A percentile compares a stretch with the other conserved stretches of the same genome.
phyloP scores from a whole-genome alignment of 176 grass and related monocot species.

The Cenchrus purpureus region DNA sequence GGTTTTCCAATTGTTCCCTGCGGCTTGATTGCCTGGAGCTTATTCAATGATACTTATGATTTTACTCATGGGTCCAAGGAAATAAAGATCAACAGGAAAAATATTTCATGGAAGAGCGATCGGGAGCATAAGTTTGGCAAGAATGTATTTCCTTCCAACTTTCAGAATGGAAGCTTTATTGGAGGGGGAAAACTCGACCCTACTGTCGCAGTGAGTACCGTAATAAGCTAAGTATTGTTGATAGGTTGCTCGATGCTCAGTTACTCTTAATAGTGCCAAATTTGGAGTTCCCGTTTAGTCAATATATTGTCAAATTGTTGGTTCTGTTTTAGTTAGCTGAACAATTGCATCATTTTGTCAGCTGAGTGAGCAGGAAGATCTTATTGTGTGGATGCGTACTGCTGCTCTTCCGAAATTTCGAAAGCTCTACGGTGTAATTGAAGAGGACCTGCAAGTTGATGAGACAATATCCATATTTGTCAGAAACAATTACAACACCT shows the following conservation, averaged over 20 bases:
- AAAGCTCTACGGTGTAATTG: conserved; percentile 88
- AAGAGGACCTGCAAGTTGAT: conserved; percentile 66
- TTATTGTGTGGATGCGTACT: conserved; percentile 48
- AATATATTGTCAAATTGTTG: background rate
- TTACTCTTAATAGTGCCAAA: conserved; percentile 3
- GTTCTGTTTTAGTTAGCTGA: conserved; percentile 26
- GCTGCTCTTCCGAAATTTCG: conserved; percentile 88
- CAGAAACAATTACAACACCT: conserved; percentile 91
- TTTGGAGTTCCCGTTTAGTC: background rate
- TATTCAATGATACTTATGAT: conserved; percentile 96
- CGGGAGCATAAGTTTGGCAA: conserved; percentile 86
- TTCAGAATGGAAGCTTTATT: conserved; percentile 91
- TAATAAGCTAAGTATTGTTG: conserved; percentile 9
- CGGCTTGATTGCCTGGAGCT: conserved; percentile 93
- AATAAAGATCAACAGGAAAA: conserved; percentile 73
- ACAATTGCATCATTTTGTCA: conserved; percentile 16
- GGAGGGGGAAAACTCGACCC: conserved; percentile 85
- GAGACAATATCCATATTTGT: conserved; percentile 65
- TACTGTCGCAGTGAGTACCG: conserved; percentile 67
- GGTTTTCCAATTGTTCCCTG: conserved; percentile 85
- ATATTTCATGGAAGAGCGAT: conserved; percentile 94
- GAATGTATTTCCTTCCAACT: conserved; percentile 92
- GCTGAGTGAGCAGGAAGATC: conserved; percentile 93
- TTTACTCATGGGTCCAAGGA: conserved; percentile 55
- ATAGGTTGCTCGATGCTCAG: background rate